Percentiles rank a stretch among this genome's conserved stretches.
Evolutionary conservation across 257 asterid genomes (phyloP).

Genomic region (Solanum virginianum): DNA sequence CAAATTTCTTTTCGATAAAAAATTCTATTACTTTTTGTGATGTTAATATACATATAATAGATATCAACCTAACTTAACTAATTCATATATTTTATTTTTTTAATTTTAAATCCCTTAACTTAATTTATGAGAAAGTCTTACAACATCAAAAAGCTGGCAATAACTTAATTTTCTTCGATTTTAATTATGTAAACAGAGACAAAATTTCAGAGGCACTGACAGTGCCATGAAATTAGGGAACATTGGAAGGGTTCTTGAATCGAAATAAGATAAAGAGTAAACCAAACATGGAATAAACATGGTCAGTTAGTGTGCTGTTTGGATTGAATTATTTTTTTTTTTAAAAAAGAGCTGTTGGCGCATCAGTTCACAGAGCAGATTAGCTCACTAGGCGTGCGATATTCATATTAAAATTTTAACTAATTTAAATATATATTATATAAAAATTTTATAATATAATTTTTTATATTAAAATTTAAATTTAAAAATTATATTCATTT

Average conservation of each 20-base stretch:
- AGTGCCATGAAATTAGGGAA: neutral
- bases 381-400: too few relatives aligned
- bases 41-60: too few relatives aligned
- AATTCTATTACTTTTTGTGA: too few relatives aligned
- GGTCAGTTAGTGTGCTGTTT: neutral
- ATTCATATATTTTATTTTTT: too few relatives aligned
- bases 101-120: too few relatives aligned
- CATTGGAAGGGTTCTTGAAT: neutral
- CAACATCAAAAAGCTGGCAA: neutral
- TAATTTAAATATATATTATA: too few relatives aligned
- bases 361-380: neutral
- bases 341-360: neutral
- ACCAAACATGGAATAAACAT: neutral
- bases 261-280: neutral
- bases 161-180: too few relatives aligned
- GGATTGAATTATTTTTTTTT: neutral
- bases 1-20: too few relatives aligned
- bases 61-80: too few relatives aligned
- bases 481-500: neutral
- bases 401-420: too few relatives aligned
- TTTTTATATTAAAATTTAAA: neutral
- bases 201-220: neutral
- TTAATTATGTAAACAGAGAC: neutral
- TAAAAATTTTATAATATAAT: fast-evolving
- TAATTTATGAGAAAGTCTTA: too few relatives aligned